A percentile compares a stretch with the other conserved stretches of the same genome.
phyloP scores from a whole-genome alignment of 2,329 filamentous ascomycete genomes.

The Fusarium sambucinum region DNA sequence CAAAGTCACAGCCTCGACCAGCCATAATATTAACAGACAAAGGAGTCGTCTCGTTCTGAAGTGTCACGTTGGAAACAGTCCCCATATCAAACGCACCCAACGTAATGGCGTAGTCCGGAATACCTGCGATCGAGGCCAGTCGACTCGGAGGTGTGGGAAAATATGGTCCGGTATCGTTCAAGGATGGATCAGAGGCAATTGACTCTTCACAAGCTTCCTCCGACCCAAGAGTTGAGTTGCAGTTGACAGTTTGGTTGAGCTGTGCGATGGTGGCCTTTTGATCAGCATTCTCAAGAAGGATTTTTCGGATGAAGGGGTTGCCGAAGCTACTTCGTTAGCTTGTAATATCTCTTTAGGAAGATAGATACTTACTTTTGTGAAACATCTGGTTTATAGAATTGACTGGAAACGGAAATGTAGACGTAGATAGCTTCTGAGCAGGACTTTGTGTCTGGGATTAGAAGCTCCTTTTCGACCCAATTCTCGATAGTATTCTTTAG shows the following conservation, averaged over 20 bases:
- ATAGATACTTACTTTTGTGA: constrained; percentile 8
- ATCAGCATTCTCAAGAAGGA: rapidly evolving
- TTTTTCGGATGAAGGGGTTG: background rate
- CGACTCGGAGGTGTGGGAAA: background rate
- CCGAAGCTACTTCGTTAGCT: constrained; percentile 1
- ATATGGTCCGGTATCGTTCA: too few relatives aligned
- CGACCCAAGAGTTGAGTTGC: constrained; percentile 15
- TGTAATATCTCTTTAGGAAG: rapidly evolving
- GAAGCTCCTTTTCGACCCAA: background rate
- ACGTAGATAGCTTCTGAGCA: constrained; percentile 26
- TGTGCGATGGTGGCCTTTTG: background rate
- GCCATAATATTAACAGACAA: constrained; percentile 11
- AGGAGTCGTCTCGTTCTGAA: constrained; percentile 14
- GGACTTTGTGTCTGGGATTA: background rate
- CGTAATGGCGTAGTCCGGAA: constrained; percentile 26
- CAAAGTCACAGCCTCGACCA: constrained; percentile 25
- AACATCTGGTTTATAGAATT: constrained; percentile 28
- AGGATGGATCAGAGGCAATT: rapidly evolving
- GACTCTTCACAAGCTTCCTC: constrained; percentile 11
- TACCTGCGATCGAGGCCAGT: constrained; percentile 17
- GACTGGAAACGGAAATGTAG: background rate
- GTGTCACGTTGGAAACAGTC: background rate
- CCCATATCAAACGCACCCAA: constrained; percentile 24
- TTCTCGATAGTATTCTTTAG: constrained; percentile 4
- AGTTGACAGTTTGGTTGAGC: constrained; percentile 12